Base-by-base conservation (phyloP, 306 rosid species). In the Sindora glabra region DNA sequence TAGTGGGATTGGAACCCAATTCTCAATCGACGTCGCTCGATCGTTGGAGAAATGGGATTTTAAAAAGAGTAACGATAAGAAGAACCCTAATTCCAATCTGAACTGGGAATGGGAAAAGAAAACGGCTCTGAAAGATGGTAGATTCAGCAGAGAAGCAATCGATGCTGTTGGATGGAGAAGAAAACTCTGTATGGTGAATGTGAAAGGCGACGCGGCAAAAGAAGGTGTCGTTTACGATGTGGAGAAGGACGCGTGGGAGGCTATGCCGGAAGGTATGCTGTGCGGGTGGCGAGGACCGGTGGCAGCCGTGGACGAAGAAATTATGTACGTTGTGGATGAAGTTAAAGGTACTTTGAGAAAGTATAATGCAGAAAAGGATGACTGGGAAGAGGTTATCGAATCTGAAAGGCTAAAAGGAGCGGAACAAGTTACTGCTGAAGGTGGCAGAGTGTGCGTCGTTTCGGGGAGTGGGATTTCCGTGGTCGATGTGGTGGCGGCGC, bases 151-250 rank as follows among this genome's bases (percentile, higher is more conserved):
- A 21, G 98, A 92, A 10, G 96, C 95, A 1, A 72, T 86, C 7
- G 98, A 83, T 12, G 96, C 96, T 0, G 88, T 88, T 0, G 98
- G 96, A 0, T 92, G 96, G 95, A 81, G 68, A 11, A 82, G 92
- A 24, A 88, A 80, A 33, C 74, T 92, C 0, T 86, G 85, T 59
- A 72, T 92, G 96, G 96, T 88, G 49, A 83, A 86, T 69, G 85
- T 83, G 14, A 85, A 77, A 30, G 95, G 97, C 0, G 76, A 64
- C 27, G 77, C 89, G 0, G 64, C 75, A 0, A 87, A 79, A 23
- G 95, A 91, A 44, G 98, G 96, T 0, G 46, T 51, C 0, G 74
- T 81, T 7, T 91, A 85, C 51, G 86, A 91, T 48, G 75, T 74
- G 22, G 78, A 54, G 10, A 60, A 47, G 36, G 92, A 80, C 23